Percentiles rank a stretch among this genome's conserved stretches.
These are phyloP conservation scores for Ogataea naganishii DNA, from an alignment of 805 yeast species.

Conservation along the genomic window DNA sequence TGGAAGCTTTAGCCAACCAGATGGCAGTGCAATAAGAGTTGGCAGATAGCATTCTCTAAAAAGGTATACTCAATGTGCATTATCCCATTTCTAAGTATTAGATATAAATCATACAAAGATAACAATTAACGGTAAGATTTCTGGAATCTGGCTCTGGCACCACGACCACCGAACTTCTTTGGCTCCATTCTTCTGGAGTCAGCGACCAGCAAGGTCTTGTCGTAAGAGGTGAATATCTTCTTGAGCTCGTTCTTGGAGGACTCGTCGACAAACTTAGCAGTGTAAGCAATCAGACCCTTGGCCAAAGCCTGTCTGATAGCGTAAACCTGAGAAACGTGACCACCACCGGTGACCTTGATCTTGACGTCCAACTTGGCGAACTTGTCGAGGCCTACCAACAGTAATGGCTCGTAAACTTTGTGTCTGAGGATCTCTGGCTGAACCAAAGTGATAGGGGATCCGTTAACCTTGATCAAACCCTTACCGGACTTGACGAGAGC, in stretches of 20 bases:
- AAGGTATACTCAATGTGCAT: background rate
- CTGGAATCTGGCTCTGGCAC: slow-evolving; percentile 99
- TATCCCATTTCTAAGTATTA: background rate
- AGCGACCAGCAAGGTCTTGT: slow-evolving; percentile 98
- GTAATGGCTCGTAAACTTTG: slow-evolving; percentile 99
- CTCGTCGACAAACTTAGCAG: slow-evolving; percentile 99
- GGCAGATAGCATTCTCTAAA: too few relatives aligned
- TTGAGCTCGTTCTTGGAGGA: slow-evolving; percentile 99
- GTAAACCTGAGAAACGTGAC: slow-evolving; percentile 99
- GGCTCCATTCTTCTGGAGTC: slow-evolving; percentile 99
- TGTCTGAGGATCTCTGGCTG: slow-evolving; percentile 98
- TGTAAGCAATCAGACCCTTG: slow-evolving; percentile 98
- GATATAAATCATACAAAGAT: slow-evolving; percentile 1
- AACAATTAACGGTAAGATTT: slow-evolving; percentile 96
- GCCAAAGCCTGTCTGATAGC: slow-evolving; percentile 99
- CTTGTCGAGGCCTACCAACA: slow-evolving; percentile 97
- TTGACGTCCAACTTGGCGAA: slow-evolving; percentile 98
- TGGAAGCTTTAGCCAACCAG: too few relatives aligned
- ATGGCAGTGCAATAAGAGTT: too few relatives aligned
- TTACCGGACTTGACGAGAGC: slow-evolving; percentile 99
- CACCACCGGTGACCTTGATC: slow-evolving; percentile 99
- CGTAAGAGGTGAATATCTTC: slow-evolving; percentile 95
- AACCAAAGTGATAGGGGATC: slow-evolving; percentile 98
- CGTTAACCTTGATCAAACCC: slow-evolving; percentile 99
- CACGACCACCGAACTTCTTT: slow-evolving; percentile 99